Conservation (phyloP, 2,329 filamentous ascomycete species). For the Pezicula neosporulosa region DNA sequence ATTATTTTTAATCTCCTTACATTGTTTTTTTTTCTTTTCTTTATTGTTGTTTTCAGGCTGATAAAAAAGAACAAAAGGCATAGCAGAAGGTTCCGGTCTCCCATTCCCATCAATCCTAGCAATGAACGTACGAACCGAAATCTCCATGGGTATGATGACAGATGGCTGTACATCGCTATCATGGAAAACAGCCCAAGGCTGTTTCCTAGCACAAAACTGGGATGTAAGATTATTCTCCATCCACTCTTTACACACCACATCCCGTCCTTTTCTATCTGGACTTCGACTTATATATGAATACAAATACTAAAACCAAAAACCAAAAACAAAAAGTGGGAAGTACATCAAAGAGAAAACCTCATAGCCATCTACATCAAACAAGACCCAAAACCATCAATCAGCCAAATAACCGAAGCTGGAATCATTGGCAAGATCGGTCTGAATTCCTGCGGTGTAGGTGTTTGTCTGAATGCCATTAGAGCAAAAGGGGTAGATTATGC, state of each 20-base stretch:
- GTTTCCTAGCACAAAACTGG: constrained; percentile 13
- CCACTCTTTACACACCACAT: too few relatives aligned
- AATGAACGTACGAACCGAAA: constrained; percentile 46
- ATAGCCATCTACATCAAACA: constrained; percentile 10
- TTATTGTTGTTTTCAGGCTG: too few relatives aligned
- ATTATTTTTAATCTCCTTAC: too few relatives aligned
- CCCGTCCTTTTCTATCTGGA: too few relatives aligned
- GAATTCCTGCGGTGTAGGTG: constrained; percentile 49
- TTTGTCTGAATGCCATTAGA: constrained; percentile 51
- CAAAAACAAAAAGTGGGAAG: constrained; percentile 2
- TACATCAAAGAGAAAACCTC: constrained; percentile 7
- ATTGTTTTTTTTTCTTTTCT: too few relatives aligned
- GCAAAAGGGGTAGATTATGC: constrained; percentile 41
- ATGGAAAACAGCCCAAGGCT: constrained; percentile 28
- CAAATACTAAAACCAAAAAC: too few relatives aligned
- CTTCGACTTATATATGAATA: too few relatives aligned
- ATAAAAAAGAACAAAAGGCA: not conserved
- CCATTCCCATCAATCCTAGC: constrained; percentile 21
- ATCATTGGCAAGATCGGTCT: constrained; percentile 45
- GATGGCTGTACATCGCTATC: constrained; percentile 45
- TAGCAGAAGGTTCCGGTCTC: not conserved
- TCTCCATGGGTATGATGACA: constrained; percentile 42
- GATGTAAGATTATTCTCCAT: constrained; percentile 2
- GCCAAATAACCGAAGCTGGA: constrained; percentile 18
- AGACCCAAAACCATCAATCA: constrained; percentile 4